phyloP scores from a whole-genome alignment of 345 rosid genomes.

The Luvunga scandens region DNA sequence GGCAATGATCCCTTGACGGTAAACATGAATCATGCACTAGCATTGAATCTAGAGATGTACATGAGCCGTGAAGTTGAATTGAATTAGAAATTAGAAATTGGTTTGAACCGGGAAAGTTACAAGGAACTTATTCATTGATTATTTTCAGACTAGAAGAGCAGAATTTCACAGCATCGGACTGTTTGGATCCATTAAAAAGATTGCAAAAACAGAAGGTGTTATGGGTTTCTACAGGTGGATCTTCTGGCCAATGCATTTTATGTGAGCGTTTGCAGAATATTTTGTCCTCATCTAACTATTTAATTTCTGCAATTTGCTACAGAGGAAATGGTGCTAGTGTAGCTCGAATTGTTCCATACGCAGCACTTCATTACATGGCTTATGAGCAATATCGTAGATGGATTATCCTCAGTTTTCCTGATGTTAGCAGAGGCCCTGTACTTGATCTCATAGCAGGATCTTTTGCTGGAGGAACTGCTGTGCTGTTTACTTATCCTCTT shows the following conservation, averaged over 20 bases:
- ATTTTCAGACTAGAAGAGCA: slow-evolving; percentile 74
- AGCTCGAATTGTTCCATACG: slow-evolving; percentile 90
- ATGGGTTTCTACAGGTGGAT: slow-evolving; percentile 87
- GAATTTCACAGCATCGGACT: slow-evolving; percentile 75
- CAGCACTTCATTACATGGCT: slow-evolving; percentile 94
- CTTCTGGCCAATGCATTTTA: slow-evolving; percentile 10
- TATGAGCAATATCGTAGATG: slow-evolving; percentile 92
- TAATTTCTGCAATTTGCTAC: slow-evolving; percentile 17
- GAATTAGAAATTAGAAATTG: not conserved
- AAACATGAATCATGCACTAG: not conserved
- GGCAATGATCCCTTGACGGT: not conserved
- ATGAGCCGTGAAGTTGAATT: not conserved
- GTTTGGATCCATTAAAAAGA: slow-evolving; percentile 66
- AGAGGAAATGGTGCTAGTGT: slow-evolving; percentile 96
- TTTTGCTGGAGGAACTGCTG: slow-evolving; percentile 91
- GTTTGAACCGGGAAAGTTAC: not conserved
- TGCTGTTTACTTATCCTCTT: slow-evolving; percentile 87
- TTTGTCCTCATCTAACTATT: slow-evolving; percentile 7
- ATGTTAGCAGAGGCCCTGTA: slow-evolving; percentile 68
- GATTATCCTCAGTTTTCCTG: slow-evolving; percentile 64
- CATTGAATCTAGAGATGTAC: not conserved
- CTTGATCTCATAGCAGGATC: slow-evolving; percentile 96
- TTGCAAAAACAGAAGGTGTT: slow-evolving; percentile 74
- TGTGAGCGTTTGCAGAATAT: not conserved
- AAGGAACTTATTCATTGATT: slow-evolving; percentile 20